These are phyloP conservation scores for Xylogone sp. DNA, from an alignment of 2,329 filamentous ascomycete genomes.

Conservation along the genomic window DNA sequence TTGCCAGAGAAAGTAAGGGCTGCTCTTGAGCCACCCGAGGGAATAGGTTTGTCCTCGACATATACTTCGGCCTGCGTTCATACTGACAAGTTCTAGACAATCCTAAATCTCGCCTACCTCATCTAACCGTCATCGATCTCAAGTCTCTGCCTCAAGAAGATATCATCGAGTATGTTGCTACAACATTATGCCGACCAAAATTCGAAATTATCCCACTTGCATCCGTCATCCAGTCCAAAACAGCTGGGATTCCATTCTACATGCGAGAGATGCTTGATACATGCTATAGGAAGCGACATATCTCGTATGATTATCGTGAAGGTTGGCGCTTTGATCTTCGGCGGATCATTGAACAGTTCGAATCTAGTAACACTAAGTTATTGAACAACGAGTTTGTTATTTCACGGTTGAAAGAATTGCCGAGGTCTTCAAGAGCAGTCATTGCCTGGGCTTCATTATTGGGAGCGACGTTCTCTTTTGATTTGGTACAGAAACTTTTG, in stretches of 20 bases:
- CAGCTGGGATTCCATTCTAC: conserved; percentile 80
- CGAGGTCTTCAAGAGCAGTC: conserved; percentile 65
- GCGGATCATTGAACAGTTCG: conserved; percentile 77
- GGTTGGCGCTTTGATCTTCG: conserved; percentile 83
- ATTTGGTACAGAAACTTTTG: conserved; percentile 71
- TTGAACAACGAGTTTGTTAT: conserved; percentile 78
- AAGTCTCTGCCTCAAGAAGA: conserved; percentile 70
- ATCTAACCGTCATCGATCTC: conserved; percentile 64
- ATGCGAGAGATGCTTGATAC: conserved; percentile 82
- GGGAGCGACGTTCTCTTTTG: conserved; percentile 77
- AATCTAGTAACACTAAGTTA: conserved; percentile 69
- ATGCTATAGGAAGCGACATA: conserved; percentile 76
- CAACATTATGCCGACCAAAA: conserved; percentile 68
- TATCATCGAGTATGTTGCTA: conserved; percentile 75
- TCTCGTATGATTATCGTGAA: conserved; percentile 82
- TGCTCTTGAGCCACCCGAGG: conserved; percentile 47
- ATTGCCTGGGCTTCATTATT: conserved; percentile 79
- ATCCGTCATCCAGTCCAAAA: conserved; percentile 81
- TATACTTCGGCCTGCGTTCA: conserved; percentile 3
- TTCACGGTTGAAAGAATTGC: conserved; percentile 69
- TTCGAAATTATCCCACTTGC: conserved; percentile 72
- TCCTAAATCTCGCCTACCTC: conserved; percentile 37
- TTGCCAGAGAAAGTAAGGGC: conserved; percentile 46
- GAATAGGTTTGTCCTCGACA: conserved; percentile 35
- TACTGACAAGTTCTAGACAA: conserved; percentile 1